Evolutionary conservation across 441 rosid species (phyloP).

Genomic region (Bocquillonia castaneifolia): DNA sequence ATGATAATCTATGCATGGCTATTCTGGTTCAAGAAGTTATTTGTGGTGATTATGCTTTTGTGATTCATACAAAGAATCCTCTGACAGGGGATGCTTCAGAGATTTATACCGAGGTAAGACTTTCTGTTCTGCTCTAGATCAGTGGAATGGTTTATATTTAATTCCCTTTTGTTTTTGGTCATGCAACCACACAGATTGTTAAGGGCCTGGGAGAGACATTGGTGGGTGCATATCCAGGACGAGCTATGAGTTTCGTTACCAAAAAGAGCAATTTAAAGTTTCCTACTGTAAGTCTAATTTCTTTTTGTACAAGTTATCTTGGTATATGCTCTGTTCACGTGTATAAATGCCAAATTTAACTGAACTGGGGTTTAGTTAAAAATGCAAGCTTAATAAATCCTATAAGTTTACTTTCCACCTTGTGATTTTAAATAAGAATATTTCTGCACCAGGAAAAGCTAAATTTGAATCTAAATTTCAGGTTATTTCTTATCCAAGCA

Average conservation of each 20-base stretch:
- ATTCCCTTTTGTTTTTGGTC: slow-evolving; percentile 11
- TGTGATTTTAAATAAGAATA: too few species aligned
- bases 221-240: slow-evolving; percentile 76
- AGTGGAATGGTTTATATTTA: not conserved
- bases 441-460: not conserved
- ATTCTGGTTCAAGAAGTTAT: slow-evolving; percentile 71
- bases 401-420: too few species aligned
- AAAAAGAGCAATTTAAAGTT: slow-evolving; percentile 54
- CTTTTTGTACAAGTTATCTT: not conserved
- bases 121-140: not conserved
- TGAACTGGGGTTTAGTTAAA: not conserved
- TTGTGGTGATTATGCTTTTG: slow-evolving; percentile 77
- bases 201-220: slow-evolving; percentile 85
- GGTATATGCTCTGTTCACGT: not conserved
- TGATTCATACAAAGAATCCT: slow-evolving; percentile 80
- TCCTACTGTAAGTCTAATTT: slow-evolving; percentile 43
- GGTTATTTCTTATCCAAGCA: slow-evolving; percentile 63
- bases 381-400: not conserved
- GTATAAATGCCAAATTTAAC: not conserved
- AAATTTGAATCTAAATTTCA: slow-evolving; percentile 21
- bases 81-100: slow-evolving; percentile 63
- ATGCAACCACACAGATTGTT: slow-evolving; percentile 49
- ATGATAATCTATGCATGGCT: slow-evolving; percentile 62
- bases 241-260: slow-evolving; percentile 72
- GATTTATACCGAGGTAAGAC: slow-evolving; percentile 66